Base-by-base conservation (phyloP, 2,329 filamentous ascomycete species). In the Pseudocercospora fijiensis region DNA sequence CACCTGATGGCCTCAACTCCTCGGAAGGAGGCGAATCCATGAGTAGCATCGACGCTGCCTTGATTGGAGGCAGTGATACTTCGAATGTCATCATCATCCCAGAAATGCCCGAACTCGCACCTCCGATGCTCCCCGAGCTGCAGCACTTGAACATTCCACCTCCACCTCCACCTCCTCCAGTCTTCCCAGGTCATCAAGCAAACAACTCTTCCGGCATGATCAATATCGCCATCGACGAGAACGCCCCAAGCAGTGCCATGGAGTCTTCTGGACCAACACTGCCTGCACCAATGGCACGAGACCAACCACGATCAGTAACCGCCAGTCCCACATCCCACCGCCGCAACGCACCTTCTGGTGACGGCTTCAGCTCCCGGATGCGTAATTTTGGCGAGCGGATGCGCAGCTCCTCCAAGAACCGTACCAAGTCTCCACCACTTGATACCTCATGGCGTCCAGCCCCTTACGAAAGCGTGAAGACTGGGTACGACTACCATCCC, bases 111-210 rank as follows among this genome's bases (percentile, higher is more conserved):
- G 69, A 69, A 16, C 71, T 55, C 66, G 47, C 55, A 1, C 64
- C 65, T n/a, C 58, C 60, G 9, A 66, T 75, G 53, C 79, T 88
- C 18, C 84, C 86, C 6, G 84, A 88, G 70, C 79, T 88, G 9
- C 85, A 87, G 70, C 86, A 88, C 73, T 77, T 88, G 16, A 82
- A 81, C 24, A 78, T 75, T 9, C 84, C 84, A 10, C 84, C 84
- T 0, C 74, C 76, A 9, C 76, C 76, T 11, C 76, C 76, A 30
- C 77, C 76, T 0, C 75, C 76, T n/a, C 76, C 76, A 27, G 69
- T 71, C 18, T 73, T 75, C 60, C 71, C 69, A 30, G 58, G 62
- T 22, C 66, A 63, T 53, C 66, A 64, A 22, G 62, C 55, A 57
- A 67, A 64, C 55, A 64, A 66, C 53, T 62, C 63, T 43, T 69